Conservation (phyloP, 352 stramenopile genomes). For the Phytophthora hibernalis region DNA sequence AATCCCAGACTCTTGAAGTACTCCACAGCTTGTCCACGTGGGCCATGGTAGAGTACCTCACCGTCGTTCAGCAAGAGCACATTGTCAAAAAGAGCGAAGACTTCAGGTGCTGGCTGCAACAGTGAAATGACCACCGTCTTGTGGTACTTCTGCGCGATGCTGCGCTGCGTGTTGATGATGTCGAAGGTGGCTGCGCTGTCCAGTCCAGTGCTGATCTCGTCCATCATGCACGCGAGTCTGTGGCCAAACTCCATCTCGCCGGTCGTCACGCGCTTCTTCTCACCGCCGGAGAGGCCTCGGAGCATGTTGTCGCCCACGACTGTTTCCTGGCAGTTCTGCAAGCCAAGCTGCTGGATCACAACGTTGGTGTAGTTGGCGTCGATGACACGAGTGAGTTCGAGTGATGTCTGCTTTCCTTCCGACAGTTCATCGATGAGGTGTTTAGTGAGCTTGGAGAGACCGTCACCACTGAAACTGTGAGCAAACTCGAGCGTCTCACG, state of each 20-base stretch:
- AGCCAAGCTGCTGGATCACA: slow-evolving; percentile 37
- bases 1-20: slow-evolving; percentile 51
- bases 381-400: too few relatives aligned
- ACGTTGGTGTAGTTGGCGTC: slow-evolving; percentile 7
- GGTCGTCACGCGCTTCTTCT: slow-evolving; percentile 72
- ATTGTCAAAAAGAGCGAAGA: slow-evolving; percentile 92
- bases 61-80: slow-evolving; percentile 87
- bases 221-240: slow-evolving; percentile 19
- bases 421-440: too few relatives aligned
- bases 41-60: slow-evolving; percentile 40
- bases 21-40: slow-evolving; percentile 12
- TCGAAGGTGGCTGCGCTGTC: not conserved
- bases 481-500: slow-evolving; percentile 90
- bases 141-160: slow-evolving; percentile 19
- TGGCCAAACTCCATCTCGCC: slow-evolving; percentile 84
- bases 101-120: slow-evolving; percentile 88
- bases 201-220: not conserved
- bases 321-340: slow-evolving; percentile 38
- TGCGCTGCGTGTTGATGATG: slow-evolving; percentile 3
- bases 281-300: slow-evolving; percentile 64
- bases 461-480: slow-evolving; percentile 68
- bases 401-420: slow-evolving; percentile 23
- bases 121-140: slow-evolving; percentile 55
- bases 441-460: not conserved
- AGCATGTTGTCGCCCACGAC: slow-evolving; percentile 50